Evolutionary conservation across 1,284 basidiomycete species (phyloP), one percentile per base, ranked within the genome.

Genomic region (Lignosus rhinocerotis): DNA sequence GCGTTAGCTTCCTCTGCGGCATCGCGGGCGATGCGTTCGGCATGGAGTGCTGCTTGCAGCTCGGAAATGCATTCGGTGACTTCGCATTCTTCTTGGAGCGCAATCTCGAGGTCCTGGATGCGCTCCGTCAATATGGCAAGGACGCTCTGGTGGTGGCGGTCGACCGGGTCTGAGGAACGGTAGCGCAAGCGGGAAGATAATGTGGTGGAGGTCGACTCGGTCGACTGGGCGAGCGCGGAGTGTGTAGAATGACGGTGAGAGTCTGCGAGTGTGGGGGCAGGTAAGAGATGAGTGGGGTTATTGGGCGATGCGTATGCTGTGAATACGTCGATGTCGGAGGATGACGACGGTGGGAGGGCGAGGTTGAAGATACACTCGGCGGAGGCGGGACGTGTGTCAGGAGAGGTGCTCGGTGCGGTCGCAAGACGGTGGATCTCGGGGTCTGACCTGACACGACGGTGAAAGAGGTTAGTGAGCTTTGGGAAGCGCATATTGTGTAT

Each of bases 401-500:
- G 54, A 6, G 55, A 53, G 31, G 59, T 62, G 33, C 57, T 59
- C 5, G 62, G 63, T 10, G 56, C 51, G 2, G 62, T 51, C n/a
- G 56, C 56, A 12, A 65, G 55, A 10, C 61, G 56, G 21, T 49
- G 55, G 46, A 72, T 65, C 30, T 61, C 74, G 43, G 69, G 61
- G 52, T 77, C 76, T 6, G 76, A 78, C 62, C 67, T 73, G 31
- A 71, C 62, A 47, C 64, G 75, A 25, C 75, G 70, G 55, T 76
- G 70, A 46, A 76, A 74, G 32, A 76, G 65, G 51, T 69, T 69
- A 32, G 67, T 67, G 21, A 70, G 63, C 33, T 66, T 70, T 17
- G 69, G 73, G 53, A 77, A 69, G 11, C 70, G 73, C 75, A 78
- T 77, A 16, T 21, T 46, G 34, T 30, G 12, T 32, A 21, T 38